These are phyloP conservation scores for Populus alba DNA, from an alignment of 345 rosid species.

Conservation along the genomic window DNA sequence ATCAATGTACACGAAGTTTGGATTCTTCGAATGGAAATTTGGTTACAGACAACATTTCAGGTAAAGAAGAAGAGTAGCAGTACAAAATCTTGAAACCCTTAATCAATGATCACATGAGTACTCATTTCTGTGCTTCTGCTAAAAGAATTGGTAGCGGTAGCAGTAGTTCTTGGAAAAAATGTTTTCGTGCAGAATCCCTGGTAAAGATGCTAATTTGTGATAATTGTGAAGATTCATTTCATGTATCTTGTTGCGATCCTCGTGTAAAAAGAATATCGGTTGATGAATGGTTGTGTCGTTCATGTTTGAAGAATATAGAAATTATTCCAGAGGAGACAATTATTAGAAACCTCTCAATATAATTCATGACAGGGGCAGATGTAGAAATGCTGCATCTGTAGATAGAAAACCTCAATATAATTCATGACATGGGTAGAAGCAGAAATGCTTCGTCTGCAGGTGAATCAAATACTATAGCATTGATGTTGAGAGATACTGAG, in stretches of 20 bases:
- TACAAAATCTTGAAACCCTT: background rate
- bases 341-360: constrained; percentile 33
- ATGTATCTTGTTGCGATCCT: constrained; percentile 63
- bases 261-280: constrained; percentile 44
- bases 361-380: constrained; percentile 31
- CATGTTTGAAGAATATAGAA: constrained; percentile 58
- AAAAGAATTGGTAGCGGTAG: constrained; percentile 27
- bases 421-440: constrained; percentile 31
- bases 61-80: too few species aligned
- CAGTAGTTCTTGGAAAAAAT: constrained; percentile 45
- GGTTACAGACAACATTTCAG: background rate
- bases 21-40: background rate
- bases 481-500: constrained; percentile 54
- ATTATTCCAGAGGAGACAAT: constrained; percentile 29
- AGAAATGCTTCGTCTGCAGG: constrained; percentile 30
- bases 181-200: constrained; percentile 47
- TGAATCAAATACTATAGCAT: constrained; percentile 34
- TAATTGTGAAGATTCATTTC: constrained; percentile 79
- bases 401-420: constrained; percentile 37
- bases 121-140: constrained; percentile 9
- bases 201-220: constrained; percentile 75
- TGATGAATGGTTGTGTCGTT: constrained; percentile 81
- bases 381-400: constrained; percentile 28
- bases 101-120: too few species aligned
- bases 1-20: background rate